A percentile compares a stretch with the other conserved stretches of the same genome.
Evolutionary conservation across 2,329 filamentous ascomycete genomes (phyloP).

Genomic region (Albophoma yamanashiensis): DNA sequence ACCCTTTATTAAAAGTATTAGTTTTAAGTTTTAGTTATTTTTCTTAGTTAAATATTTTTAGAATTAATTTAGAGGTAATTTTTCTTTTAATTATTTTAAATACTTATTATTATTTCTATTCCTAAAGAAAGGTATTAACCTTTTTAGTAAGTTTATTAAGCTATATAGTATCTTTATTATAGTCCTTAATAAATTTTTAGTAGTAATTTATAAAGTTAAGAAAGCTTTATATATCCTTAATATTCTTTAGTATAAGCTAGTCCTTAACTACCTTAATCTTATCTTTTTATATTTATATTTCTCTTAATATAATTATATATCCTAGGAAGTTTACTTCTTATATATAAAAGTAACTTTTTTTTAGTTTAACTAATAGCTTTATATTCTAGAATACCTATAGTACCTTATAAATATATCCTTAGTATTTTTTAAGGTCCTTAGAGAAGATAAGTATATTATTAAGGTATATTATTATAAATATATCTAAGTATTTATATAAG

Average conservation of each 20-base stretch:
- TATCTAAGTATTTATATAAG: slow-evolving; percentile 4
- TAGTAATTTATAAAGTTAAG: not conserved
- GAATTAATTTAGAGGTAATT: not conserved
- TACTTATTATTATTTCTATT: not conserved
- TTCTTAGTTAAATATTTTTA: not conserved
- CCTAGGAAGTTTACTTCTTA: no score
- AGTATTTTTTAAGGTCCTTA: slow-evolving; percentile 1
- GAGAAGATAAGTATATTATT: slow-evolving; percentile 8
- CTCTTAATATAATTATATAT: no score
- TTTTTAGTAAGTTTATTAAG: not conserved
- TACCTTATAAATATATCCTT: no score
- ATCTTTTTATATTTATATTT: no score
- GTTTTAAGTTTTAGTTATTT: slow-evolving; percentile 6
- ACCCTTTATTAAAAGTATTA: slow-evolving; percentile 2
- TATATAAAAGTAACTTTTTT: no score
- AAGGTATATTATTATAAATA: no score
- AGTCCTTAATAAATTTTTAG: not conserved
- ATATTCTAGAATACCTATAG: no score
- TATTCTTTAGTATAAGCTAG: not conserved
- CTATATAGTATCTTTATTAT: not conserved
- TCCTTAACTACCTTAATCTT: no score
- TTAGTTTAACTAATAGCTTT: no score
- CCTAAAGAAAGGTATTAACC: not conserved
- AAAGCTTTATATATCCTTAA: not conserved
- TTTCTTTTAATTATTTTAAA: not conserved